Evolutionary conservation across 139 green algal genomes (phyloP).

Genomic region (Coccomyxa sp.): DNA sequence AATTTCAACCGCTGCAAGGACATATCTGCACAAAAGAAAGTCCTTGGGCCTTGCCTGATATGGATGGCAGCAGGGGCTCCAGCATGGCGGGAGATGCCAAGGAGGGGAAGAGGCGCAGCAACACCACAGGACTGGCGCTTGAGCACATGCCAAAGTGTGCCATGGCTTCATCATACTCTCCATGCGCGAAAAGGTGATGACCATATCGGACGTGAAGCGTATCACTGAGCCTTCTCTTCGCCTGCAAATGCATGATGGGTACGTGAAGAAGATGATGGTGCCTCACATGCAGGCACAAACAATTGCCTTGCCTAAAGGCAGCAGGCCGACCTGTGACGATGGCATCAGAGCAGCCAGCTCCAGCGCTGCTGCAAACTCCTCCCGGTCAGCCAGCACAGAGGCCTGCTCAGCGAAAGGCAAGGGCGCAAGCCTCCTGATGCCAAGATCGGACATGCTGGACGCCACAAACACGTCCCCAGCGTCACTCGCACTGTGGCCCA

Average conservation of each 20-base stretch:
- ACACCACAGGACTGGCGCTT: conserved; percentile 34
- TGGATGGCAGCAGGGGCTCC: background rate
- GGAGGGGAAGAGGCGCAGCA: conserved; percentile 65
- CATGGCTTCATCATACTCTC: conserved; percentile 71
- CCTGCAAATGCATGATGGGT: background rate
- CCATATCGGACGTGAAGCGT: conserved; percentile 60
- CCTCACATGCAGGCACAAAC: background rate
- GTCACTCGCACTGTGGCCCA: conserved; percentile 1
- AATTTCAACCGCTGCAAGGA: no score
- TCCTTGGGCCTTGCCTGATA: background rate
- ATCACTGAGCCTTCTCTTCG: conserved; percentile 42
- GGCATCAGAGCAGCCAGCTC: conserved; percentile 40
- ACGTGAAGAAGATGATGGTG: background rate
- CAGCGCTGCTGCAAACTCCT: conserved; percentile 65
- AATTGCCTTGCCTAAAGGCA: background rate
- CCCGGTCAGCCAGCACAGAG: conserved; percentile 39
- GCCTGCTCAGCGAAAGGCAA: conserved; percentile 55
- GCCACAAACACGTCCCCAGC: conserved; percentile 41
- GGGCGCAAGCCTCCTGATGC: conserved; percentile 39
- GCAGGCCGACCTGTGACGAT: conserved; percentile 15
- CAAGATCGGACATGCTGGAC: background rate
- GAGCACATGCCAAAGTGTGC: conserved; percentile 66
- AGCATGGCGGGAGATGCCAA: conserved; percentile 38
- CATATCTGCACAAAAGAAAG: no score
- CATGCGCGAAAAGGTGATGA: conserved; percentile 56